Evolutionary conservation across 2,329 filamentous ascomycete species (phyloP).

Genomic region (Hypoxylon sp.): DNA sequence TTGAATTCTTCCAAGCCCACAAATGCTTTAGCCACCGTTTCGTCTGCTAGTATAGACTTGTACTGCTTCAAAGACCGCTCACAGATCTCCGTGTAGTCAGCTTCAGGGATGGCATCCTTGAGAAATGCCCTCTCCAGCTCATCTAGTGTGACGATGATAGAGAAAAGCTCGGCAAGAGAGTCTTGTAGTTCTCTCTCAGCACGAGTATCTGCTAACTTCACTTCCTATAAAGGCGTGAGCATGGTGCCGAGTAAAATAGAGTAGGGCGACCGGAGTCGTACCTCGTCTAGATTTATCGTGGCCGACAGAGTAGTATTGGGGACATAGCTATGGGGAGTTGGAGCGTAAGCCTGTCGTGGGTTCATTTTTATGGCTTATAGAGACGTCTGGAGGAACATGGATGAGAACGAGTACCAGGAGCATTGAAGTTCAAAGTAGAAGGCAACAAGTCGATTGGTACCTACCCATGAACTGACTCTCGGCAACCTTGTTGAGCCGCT

Average conservation of each 20-base stretch:
- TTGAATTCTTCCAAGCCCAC: slow-evolving; percentile 92
- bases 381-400: background rate
- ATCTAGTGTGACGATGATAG: slow-evolving; percentile 95
- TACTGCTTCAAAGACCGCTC: slow-evolving; percentile 95
- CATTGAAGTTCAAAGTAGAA: slow-evolving; percentile 1
- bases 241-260: slow-evolving; percentile 8
- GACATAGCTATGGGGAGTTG: slow-evolving; percentile 90
- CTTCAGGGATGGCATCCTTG: slow-evolving; percentile 91
- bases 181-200: slow-evolving; percentile 94
- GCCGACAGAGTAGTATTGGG: slow-evolving; percentile 85
- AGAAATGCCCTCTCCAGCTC: slow-evolving; percentile 97
- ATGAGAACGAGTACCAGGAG: slow-evolving; percentile 5
- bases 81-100: slow-evolving; percentile 96
- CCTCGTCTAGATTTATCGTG: slow-evolving; percentile 94
- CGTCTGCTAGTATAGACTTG: slow-evolving; percentile 91
- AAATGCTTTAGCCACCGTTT: slow-evolving; percentile 90
- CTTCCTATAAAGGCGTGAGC: slow-evolving; percentile 71
- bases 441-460: slow-evolving; percentile 4
- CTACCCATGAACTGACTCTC: too few species aligned
- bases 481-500: slow-evolving; percentile 6
- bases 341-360: slow-evolving; percentile 80
- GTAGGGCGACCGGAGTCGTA: slow-evolving; percentile 55
- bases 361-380: slow-evolving; percentile 58
- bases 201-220: slow-evolving; percentile 87
- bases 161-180: slow-evolving; percentile 96